Evolutionary conservation across 257 asterid species (phyloP).

Genomic region (Gentiana macrophylla): DNA sequence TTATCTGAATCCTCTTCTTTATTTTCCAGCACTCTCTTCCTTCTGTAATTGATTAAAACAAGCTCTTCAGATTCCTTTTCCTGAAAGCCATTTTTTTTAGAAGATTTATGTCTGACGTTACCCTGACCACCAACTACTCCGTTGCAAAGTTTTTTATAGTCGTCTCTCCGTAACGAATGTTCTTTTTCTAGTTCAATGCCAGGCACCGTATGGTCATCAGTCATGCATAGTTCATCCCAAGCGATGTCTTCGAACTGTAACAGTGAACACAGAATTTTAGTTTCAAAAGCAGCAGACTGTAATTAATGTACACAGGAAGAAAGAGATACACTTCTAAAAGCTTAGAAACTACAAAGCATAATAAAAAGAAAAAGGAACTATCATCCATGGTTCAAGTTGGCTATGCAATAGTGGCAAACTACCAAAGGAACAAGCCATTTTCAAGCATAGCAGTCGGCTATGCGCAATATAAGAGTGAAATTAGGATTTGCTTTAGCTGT

Average conservation of each 20-base stretch:
- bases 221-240: conserved; percentile 61
- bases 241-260: conserved; percentile 60
- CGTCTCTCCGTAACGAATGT: conserved; percentile 27
- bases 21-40: conserved; percentile 40
- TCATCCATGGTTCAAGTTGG: too few relatives aligned
- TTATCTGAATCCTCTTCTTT: conserved; percentile 21
- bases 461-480: too few relatives aligned
- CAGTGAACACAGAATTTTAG: too few relatives aligned
- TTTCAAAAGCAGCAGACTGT: too few relatives aligned
- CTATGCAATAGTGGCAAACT: too few relatives aligned
- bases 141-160: conserved; percentile 31
- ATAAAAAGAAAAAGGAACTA: too few relatives aligned
- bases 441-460: too few relatives aligned
- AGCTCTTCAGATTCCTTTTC: conserved; percentile 18
- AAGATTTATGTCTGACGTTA: conserved; percentile 21
- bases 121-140: conserved; percentile 23
- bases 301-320: too few relatives aligned
- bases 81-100: conserved; percentile 19
- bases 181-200: conserved; percentile 23
- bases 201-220: conserved; percentile 80
- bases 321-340: too few relatives aligned
- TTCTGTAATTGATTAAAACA: conserved; percentile 28
- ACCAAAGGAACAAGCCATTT: too few relatives aligned
- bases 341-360: too few relatives aligned
- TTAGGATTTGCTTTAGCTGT: too few relatives aligned